Percentiles rank a stretch among this genome's conserved stretches.
phyloP scores from a whole-genome alignment of 1,139 yeast genomes.

The Hansenula sp. region DNA sequence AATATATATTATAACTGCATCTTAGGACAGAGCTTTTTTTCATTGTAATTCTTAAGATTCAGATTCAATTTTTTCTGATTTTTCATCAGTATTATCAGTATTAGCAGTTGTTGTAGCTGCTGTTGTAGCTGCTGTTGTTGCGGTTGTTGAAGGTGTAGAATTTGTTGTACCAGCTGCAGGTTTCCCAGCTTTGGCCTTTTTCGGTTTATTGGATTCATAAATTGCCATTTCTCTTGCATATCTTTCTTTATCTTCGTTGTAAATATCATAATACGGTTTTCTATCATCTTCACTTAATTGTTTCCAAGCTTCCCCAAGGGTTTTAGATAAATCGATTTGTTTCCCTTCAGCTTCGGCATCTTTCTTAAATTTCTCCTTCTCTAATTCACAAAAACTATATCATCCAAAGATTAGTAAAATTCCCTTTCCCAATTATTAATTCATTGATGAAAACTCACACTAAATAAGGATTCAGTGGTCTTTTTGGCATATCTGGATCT shows the following conservation, averaged over 20 bases:
- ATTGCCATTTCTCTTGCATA: constrained; percentile 71
- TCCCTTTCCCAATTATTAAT: too few species aligned
- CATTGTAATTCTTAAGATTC: too few species aligned
- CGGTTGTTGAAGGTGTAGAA: too few species aligned
- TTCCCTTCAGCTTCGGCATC: constrained; percentile 49
- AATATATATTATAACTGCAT: too few species aligned
- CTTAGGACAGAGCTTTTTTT: too few species aligned
- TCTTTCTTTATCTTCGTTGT: constrained; percentile 76
- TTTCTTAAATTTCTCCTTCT: constrained; percentile 67
- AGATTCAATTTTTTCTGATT: constrained; percentile 4
- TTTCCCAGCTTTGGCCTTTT: constrained; percentile 3
- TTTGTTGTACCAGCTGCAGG: not conserved
- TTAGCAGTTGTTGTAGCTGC: too few species aligned
- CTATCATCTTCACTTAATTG: constrained; percentile 64
- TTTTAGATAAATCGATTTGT: constrained; percentile 63
- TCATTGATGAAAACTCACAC: too few species aligned
- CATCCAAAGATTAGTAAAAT: not conserved
- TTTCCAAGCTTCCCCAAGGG: constrained; percentile 87
- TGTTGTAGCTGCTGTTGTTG: not conserved
- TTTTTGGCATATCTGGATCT: constrained; percentile 82
- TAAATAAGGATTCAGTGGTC: constrained; percentile 88
- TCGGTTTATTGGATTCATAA: constrained; percentile 37
- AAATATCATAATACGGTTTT: constrained; percentile 71
- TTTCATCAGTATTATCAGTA: constrained; percentile 3
- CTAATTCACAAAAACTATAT: constrained; percentile 67